phyloP scores from a whole-genome alignment of 768 basidiomycete genomes.

The Lyophyllum atratum region DNA sequence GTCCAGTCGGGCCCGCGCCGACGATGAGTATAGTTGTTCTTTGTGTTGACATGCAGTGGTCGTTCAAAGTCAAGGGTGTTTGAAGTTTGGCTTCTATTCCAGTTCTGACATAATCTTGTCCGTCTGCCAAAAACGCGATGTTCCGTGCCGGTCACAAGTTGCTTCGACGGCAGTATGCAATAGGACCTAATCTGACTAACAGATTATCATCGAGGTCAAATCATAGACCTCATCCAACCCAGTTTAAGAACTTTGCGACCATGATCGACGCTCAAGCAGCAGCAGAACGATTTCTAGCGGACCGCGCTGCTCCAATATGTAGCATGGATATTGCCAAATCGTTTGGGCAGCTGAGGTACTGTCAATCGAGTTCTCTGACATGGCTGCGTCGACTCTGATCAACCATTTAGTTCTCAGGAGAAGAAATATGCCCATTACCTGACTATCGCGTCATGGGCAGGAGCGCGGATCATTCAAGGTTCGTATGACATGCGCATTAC shows the following conservation, averaged over 20 bases:
- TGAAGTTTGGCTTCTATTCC: neutral
- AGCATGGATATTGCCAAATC: slow-evolving; percentile 66
- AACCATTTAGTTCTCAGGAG: slow-evolving; percentile 58
- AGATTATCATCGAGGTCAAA: slow-evolving; percentile 3
- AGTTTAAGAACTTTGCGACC: slow-evolving; percentile 7
- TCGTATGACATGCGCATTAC: neutral
- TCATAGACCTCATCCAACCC: neutral
- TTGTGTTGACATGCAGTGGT: slow-evolving; percentile 19
- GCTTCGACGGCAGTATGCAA: slow-evolving; percentile 3
- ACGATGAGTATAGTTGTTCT: slow-evolving; percentile 47
- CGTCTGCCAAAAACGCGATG: slow-evolving; percentile 11
- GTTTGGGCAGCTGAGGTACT: slow-evolving; percentile 68
- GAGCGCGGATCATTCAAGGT: slow-evolving; percentile 78
- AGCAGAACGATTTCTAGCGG: slow-evolving; percentile 71
- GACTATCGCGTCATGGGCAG: slow-evolving; percentile 78
- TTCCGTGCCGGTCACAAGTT: slow-evolving; percentile 19
- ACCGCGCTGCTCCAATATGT: slow-evolving; percentile 76
- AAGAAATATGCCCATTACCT: slow-evolving; percentile 80
- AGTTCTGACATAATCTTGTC: neutral
- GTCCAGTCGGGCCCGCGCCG: slow-evolving; percentile 52
- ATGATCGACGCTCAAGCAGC: slow-evolving; percentile 38
- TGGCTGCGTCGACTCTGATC: slow-evolving; percentile 6
- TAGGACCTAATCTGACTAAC: slow-evolving; percentile 1
- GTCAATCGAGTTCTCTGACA: neutral
- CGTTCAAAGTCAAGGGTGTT: neutral